phyloP scores from a whole-genome alignment of 176 grass and related monocot species.

The Oryza meyeriana region DNA sequence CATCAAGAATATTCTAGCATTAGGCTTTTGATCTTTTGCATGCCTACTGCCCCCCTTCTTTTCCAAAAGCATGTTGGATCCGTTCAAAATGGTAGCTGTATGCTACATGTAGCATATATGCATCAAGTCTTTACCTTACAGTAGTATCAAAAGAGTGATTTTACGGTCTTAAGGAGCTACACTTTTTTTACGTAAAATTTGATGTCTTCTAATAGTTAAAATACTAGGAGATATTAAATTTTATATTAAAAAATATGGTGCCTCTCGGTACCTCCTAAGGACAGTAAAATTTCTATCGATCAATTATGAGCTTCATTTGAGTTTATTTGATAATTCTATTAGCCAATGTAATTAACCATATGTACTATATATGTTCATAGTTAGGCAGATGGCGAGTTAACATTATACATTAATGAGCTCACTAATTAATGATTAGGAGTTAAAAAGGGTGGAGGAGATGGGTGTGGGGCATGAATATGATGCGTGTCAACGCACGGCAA shows the following conservation, averaged over 20 bases:
- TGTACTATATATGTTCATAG: not conserved
- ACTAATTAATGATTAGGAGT: not conserved
- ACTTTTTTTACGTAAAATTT: not conserved
- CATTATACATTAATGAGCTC: not conserved
- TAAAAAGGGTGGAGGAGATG: not conserved
- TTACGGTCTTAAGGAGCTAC: not conserved
- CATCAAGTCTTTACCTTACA: not conserved
- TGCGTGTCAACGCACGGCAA: slow-evolving; percentile 76
- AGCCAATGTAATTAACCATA: not conserved
- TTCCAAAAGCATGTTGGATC: slow-evolving; percentile 40
- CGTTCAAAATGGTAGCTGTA: slow-evolving; percentile 10
- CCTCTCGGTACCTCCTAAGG: no score
- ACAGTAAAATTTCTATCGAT: not conserved
- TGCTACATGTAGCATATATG: not conserved
- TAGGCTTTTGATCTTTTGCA: slow-evolving; percentile 49
- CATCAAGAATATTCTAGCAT: slow-evolving; percentile 55
- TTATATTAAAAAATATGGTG: no score
- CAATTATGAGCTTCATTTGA: not conserved
- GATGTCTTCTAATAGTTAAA: not conserved
- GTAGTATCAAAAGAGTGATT: not conserved
- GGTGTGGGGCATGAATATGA: slow-evolving; percentile 37
- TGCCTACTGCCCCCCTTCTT: slow-evolving; percentile 36
- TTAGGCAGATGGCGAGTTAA: not conserved
- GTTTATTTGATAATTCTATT: not conserved
- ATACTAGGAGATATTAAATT: not conserved